These are phyloP conservation scores for Boletus rubroflammeus DNA, from an alignment of 768 basidiomycete species.

Conservation along the genomic window DNA sequence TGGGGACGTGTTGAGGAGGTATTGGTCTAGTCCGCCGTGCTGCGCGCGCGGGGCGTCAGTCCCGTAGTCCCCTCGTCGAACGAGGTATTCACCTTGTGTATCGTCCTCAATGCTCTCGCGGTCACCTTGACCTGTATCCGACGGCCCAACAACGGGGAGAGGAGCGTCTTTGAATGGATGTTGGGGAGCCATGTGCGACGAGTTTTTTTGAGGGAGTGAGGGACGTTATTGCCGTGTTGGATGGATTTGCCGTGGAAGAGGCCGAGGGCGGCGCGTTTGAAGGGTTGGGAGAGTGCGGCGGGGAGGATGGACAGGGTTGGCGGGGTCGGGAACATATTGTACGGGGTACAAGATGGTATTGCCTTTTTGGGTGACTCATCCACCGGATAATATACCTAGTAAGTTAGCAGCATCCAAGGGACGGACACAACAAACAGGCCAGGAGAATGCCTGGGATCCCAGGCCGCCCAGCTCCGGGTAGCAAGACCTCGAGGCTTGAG, in stretches of 20 bases:
- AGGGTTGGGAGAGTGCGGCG: conserved; percentile 53
- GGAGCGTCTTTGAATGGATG: conserved; percentile 71
- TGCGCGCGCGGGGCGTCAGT: conserved; percentile 16
- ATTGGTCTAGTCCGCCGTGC: conserved; percentile 72
- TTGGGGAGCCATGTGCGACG: conserved; percentile 87
- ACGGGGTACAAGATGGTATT: background rate
- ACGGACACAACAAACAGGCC: too few species aligned
- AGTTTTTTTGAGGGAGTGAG: conserved; percentile 85
- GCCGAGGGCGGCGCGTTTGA: conserved; percentile 77
- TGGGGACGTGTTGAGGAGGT: conserved; percentile 49
- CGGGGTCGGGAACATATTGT: conserved; percentile 24
- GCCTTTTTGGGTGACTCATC: conserved; percentile 10
- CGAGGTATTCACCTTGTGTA: conserved; percentile 58
- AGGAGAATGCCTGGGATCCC: too few species aligned
- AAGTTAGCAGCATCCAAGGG: too few species aligned
- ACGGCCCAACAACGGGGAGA: conserved; percentile 59
- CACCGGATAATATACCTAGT: too few species aligned
- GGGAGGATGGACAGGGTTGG: conserved; percentile 19
- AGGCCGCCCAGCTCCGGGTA: too few species aligned
- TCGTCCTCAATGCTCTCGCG: conserved; percentile 71
- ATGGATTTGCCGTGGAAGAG: conserved; percentile 81
- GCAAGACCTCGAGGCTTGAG: too few species aligned
- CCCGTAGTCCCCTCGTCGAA: background rate
- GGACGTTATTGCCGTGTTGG: conserved; percentile 84
- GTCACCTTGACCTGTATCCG: conserved; percentile 68